Conservation (phyloP, 108 stramenopile species). For the Cyclotella kingstonii region DNA sequence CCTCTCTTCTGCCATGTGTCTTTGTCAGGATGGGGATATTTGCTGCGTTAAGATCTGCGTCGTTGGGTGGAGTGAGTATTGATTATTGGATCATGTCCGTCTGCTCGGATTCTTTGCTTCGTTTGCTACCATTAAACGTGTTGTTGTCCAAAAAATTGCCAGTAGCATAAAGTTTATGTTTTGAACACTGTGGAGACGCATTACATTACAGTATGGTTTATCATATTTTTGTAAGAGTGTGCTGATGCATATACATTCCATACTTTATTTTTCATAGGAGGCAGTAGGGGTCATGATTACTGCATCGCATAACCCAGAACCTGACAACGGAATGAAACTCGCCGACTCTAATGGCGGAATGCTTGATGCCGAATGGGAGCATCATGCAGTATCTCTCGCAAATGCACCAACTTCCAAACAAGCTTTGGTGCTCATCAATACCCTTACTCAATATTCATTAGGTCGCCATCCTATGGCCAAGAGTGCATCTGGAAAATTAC, state of each 20-base stretch:
- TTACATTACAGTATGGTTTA: too few relatives aligned
- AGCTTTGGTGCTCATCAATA: slow-evolving; percentile 29
- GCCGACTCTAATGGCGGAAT: slow-evolving; percentile 93
- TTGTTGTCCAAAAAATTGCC: too few relatives aligned
- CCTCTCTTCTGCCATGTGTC: slow-evolving; percentile 50
- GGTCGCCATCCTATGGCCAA: not conserved
- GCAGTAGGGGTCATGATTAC: slow-evolving; percentile 95
- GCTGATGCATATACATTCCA: too few relatives aligned
- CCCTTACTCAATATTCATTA: slow-evolving; percentile 10
- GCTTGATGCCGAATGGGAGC: slow-evolving; percentile 81
- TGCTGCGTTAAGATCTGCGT: slow-evolving; percentile 45
- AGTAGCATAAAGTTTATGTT: too few relatives aligned
- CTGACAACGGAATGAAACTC: slow-evolving; percentile 97
- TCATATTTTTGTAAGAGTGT: too few relatives aligned
- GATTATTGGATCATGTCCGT: not conserved
- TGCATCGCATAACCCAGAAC: slow-evolving; percentile 93
- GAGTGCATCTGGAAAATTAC: slow-evolving; percentile 20
- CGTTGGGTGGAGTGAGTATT: slow-evolving; percentile 27
- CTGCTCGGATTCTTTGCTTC: too few relatives aligned
- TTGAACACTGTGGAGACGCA: too few relatives aligned
- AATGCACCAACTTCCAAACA: slow-evolving; percentile 52
- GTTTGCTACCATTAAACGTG: too few relatives aligned
- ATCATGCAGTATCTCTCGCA: slow-evolving; percentile 61
- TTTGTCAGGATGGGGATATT: slow-evolving; percentile 75
- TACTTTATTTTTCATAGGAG: too few relatives aligned